Percentiles rank a stretch among this genome's conserved stretches.
These are phyloP conservation scores for Tilletia horrida DNA, from an alignment of 1,284 basidiomycete genomes.

Conservation along the genomic window DNA sequence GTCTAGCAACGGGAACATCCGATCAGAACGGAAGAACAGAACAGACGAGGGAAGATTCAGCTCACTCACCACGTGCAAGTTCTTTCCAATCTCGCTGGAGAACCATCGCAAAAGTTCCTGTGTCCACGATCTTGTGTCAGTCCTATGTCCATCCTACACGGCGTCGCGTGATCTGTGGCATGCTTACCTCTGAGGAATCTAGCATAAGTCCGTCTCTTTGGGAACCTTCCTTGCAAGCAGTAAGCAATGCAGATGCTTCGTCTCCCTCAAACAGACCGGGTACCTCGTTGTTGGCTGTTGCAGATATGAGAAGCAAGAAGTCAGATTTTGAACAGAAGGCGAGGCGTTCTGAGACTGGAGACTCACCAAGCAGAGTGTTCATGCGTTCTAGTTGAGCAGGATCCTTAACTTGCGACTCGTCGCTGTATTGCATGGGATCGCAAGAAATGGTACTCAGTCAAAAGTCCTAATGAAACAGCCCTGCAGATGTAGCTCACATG, in stretches of 20 bases:
- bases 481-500: constrained; percentile 62
- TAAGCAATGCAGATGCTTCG: constrained; percentile 93
- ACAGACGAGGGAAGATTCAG: not conserved
- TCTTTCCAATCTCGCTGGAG: constrained; percentile 40
- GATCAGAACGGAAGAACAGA: not conserved
- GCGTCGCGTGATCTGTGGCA: constrained; percentile 58
- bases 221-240: constrained; percentile 96
- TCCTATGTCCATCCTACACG: too few species aligned
- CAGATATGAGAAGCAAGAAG: not conserved
- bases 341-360: too few species aligned
- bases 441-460: not conserved
- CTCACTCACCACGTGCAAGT: constrained; percentile 42
- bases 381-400: constrained; percentile 97
- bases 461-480: too few species aligned
- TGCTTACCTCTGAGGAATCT: constrained; percentile 89
- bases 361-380: constrained; percentile 65
- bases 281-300: constrained; percentile 92
- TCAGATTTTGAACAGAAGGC: not conserved
- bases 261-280: constrained; percentile 85
- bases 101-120: constrained; percentile 44
- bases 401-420: constrained; percentile 97
- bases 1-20: constrained; percentile 52
- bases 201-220: constrained; percentile 96
- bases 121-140: not conserved
- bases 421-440: constrained; percentile 51